phyloP scores from a whole-genome alignment of 192 early-diverging fungal genomes.

The Coemansia sp. region DNA sequence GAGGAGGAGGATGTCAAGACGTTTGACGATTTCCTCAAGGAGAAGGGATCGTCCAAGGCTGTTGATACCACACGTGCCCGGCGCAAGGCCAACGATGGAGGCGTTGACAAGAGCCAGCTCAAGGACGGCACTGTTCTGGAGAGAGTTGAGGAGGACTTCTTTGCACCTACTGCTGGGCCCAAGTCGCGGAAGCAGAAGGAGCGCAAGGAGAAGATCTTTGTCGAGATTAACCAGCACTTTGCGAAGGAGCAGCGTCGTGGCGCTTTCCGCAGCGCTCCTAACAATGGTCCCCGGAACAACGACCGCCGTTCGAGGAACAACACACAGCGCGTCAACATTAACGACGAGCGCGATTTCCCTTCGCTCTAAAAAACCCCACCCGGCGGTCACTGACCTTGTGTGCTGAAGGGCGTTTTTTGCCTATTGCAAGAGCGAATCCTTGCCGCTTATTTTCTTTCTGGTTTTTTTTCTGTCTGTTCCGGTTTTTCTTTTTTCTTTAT shows the following conservation, averaged over 20 bases:
- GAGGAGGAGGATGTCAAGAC: slow-evolving; percentile 83
- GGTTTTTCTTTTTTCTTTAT: too few relatives aligned
- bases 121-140: slow-evolving; percentile 73
- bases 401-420: too few relatives aligned
- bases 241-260: slow-evolving; percentile 64
- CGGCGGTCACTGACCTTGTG: background rate
- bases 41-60: slow-evolving; percentile 57
- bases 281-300: slow-evolving; percentile 52
- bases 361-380: slow-evolving; percentile 36
- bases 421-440: too few relatives aligned
- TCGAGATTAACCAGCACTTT: slow-evolving; percentile 83
- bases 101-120: slow-evolving; percentile 78
- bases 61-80: slow-evolving; percentile 61
- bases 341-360: slow-evolving; percentile 74
- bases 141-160: slow-evolving; percentile 73
- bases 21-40: slow-evolving; percentile 83
- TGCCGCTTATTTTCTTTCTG: too few relatives aligned
- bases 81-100: slow-evolving; percentile 89
- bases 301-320: slow-evolving; percentile 56
- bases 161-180: slow-evolving; percentile 58
- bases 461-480: too few relatives aligned
- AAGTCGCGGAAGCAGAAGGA: slow-evolving; percentile 64
- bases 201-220: slow-evolving; percentile 70
- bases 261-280: slow-evolving; percentile 59
- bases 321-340: slow-evolving; percentile 59